These are phyloP conservation scores for Tieghemostelium lacteum DNA, from an alignment of 78 protist genomes.

Conservation along the genomic window DNA sequence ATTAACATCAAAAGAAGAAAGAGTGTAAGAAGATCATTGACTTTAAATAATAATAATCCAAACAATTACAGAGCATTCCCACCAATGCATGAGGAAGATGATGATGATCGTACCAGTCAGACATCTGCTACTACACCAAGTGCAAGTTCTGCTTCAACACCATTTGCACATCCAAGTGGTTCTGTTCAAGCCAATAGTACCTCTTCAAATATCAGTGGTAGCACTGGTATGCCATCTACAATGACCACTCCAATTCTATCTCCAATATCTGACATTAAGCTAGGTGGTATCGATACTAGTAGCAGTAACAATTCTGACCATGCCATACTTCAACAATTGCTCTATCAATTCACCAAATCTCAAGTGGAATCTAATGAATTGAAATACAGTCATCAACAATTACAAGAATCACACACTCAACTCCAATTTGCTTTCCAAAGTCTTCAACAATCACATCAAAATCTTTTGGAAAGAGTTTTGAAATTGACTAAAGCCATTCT, in stretches of 20 bases:
- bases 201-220: not conserved
- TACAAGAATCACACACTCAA: slow-evolving; percentile 64
- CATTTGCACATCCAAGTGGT: not conserved
- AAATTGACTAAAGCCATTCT: slow-evolving; percentile 67
- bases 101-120: not conserved
- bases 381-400: slow-evolving; percentile 27
- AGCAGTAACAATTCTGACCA: not conserved
- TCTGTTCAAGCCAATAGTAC: not conserved
- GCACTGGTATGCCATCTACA: not conserved
- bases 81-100: slow-evolving; percentile 7
- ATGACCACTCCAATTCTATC: not conserved
- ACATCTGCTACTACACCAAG: not conserved
- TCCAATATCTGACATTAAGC: not conserved
- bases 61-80: slow-evolving; percentile 50
- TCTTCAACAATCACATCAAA: slow-evolving; percentile 69
- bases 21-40: slow-evolving; percentile 63
- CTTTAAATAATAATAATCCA: slow-evolving; percentile 67
- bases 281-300: not conserved
- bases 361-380: slow-evolving; percentile 47
- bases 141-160: not conserved
- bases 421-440: slow-evolving; percentile 52
- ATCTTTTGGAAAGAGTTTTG: slow-evolving; percentile 58
- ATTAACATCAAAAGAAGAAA: slow-evolving; percentile 68
- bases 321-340: slow-evolving; percentile 29
- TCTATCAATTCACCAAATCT: slow-evolving; percentile 47